These are phyloP conservation scores for Polymyxa betae DNA, from an alignment of 208 protist genomes.

Conservation along the genomic window DNA sequence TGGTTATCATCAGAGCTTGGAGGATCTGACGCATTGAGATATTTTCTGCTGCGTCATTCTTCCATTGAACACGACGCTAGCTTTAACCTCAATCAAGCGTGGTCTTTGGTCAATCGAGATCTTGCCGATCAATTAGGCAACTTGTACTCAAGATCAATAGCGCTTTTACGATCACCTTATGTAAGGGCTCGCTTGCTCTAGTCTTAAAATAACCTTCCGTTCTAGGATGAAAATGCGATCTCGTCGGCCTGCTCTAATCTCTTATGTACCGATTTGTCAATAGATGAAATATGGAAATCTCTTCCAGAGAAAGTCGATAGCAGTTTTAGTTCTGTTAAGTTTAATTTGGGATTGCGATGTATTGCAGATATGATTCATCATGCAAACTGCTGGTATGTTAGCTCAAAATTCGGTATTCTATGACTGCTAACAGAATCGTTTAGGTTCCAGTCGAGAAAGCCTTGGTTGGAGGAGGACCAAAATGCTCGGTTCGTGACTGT, in stretches of 20 bases:
- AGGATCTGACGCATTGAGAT: constrained; percentile 84
- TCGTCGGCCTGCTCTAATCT: neutral
- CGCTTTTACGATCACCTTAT: neutral
- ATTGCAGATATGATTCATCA: neutral
- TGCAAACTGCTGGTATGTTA: constrained; percentile 23
- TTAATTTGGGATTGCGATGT: neutral
- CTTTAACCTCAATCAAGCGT: constrained; percentile 76
- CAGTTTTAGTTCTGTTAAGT: neutral
- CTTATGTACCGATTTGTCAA: too few relatives aligned
- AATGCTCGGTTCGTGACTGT: constrained; percentile 48
- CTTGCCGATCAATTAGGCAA: constrained; percentile 66
- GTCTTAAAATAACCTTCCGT: neutral
- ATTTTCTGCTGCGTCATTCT: constrained; percentile 91
- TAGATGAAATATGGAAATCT: too few relatives aligned
- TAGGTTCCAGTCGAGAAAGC: neutral
- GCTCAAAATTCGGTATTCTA: neutral
- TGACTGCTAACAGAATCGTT: neutral
- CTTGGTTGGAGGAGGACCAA: neutral
- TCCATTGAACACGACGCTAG: constrained; percentile 90
- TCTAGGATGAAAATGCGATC: too few relatives aligned
- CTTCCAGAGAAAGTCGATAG: neutral
- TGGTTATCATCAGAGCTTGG: constrained; percentile 73
- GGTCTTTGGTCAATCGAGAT: constrained; percentile 56
- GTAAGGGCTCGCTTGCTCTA: neutral
- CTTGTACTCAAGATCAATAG: constrained; percentile 56